phyloP scores from a whole-genome alignment of 345 rosid species.

The Salix koriyanagi region DNA sequence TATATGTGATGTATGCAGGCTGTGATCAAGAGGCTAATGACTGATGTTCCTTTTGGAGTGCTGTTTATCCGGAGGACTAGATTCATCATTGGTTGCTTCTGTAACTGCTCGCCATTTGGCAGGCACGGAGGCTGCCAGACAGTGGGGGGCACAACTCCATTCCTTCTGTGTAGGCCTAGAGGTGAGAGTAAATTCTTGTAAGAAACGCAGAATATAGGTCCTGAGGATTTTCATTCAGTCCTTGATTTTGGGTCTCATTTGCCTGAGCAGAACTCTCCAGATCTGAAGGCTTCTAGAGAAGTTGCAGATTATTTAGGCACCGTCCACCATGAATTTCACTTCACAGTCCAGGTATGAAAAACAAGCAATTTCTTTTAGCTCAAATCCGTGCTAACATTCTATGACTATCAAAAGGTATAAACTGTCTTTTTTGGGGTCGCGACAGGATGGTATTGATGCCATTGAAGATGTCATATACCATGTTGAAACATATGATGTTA shows the following conservation, averaged over 20 bases:
- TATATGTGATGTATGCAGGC: slow-evolving; percentile 42
- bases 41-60: slow-evolving; percentile 91
- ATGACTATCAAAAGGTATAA: not conserved
- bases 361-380: not conserved
- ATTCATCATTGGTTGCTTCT: slow-evolving; percentile 86
- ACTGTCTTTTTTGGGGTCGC: not conserved
- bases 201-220: not conserved
- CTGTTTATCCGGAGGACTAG: slow-evolving; percentile 90
- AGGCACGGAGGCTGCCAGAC: slow-evolving; percentile 63
- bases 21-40: slow-evolving; percentile 87
- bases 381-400: not conserved
- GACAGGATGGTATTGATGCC: slow-evolving; percentile 86
- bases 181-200: slow-evolving; percentile 34
- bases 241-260: not conserved
- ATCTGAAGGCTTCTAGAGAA: slow-evolving; percentile 76
- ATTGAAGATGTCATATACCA: slow-evolving; percentile 94
- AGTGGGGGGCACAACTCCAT: slow-evolving; percentile 87
- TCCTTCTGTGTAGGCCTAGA: slow-evolving; percentile 87
- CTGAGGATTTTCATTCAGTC: not conserved
- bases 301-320: slow-evolving; percentile 90
- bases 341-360: slow-evolving; percentile 65
- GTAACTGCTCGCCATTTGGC: slow-evolving; percentile 78
- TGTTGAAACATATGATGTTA: slow-evolving; percentile 84
- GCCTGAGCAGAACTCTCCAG: slow-evolving; percentile 66
- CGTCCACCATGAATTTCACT: slow-evolving; percentile 87